Percentiles rank a stretch among this genome's conserved stretches.
Conservation (phyloP, 2,329 filamentous ascomycete species). For the Hortaea werneckii region DNA sequence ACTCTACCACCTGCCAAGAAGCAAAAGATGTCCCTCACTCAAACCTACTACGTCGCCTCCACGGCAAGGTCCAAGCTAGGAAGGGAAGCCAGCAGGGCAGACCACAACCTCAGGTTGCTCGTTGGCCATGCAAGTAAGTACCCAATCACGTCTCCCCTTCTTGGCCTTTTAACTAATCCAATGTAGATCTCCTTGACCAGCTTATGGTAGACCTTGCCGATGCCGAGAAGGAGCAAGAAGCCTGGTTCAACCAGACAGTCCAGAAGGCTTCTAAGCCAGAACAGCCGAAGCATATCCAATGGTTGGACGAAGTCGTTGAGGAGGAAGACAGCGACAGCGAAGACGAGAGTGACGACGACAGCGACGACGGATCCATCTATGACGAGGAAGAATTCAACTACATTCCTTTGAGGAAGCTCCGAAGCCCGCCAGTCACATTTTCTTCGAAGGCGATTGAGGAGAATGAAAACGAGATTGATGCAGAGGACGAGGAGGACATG, state of each 20-base stretch:
- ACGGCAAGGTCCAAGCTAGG: conserved; percentile 95
- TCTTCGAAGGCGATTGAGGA: conserved; percentile 33
- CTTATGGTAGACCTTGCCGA: conserved; percentile 88
- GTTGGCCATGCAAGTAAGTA: conserved; percentile 59
- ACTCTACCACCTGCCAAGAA: conserved; percentile 40
- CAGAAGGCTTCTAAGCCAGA: conserved; percentile 56
- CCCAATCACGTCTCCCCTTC: background rate
- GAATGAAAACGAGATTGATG: conserved; percentile 21
- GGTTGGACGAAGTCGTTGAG: conserved; percentile 70
- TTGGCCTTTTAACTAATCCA: background rate
- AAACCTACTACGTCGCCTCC: conserved; percentile 97
- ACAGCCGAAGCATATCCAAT: conserved; percentile 67
- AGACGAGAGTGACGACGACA: conserved; percentile 39
- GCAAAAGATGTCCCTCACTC: conserved; percentile 93
- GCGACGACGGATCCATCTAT: conserved; percentile 41
- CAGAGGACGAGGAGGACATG: conserved; percentile 35
- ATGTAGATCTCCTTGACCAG: conserved; percentile 87
- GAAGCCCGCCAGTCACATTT: conserved; percentile 32
- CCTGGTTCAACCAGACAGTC: conserved; percentile 95
- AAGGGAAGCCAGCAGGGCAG: conserved; percentile 74
- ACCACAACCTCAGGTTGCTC: conserved; percentile 89
- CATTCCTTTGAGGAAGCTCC: conserved; percentile 30
- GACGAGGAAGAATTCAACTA: conserved; percentile 36
- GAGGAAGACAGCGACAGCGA: conserved; percentile 57
- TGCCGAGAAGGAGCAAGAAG: conserved; percentile 89